phyloP scores from a whole-genome alignment of 2,329 filamentous ascomycete species.

The Ceratocystis harringtonii region DNA sequence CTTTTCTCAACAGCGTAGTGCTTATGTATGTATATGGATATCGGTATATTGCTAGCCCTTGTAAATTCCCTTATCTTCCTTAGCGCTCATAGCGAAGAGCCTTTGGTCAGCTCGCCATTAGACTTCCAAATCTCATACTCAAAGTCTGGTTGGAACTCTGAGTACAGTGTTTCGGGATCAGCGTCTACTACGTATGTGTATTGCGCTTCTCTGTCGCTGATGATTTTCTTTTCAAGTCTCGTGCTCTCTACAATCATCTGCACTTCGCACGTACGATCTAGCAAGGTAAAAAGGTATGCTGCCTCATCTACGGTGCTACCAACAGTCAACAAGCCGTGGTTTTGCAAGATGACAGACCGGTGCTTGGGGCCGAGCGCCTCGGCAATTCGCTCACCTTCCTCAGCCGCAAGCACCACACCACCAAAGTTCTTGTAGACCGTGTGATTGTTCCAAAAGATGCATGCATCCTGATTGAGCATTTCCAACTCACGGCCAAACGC shows the following conservation, averaged over 20 bases:
- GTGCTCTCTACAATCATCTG: constrained; percentile 25
- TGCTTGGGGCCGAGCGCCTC: constrained; percentile 37
- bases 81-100: not conserved
- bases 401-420: constrained; percentile 45
- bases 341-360: constrained; percentile 43
- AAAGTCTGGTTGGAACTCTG: constrained; percentile 26
- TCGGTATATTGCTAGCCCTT: not conserved
- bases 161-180: constrained; percentile 23
- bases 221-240: constrained; percentile 21
- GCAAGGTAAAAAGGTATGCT: constrained; percentile 42
- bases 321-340: constrained; percentile 50
- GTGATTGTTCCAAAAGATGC: constrained; percentile 42
- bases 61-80: not conserved
- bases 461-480: constrained; percentile 46
- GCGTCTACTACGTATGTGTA: constrained; percentile 26
- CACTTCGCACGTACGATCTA: constrained; percentile 25
- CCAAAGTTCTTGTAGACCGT: constrained; percentile 46
- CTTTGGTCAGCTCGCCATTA: constrained; percentile 19
- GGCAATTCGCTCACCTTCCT: constrained; percentile 44
- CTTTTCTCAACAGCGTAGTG: not conserved
- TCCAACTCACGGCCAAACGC: constrained; percentile 42
- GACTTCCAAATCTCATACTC: constrained; percentile 25
- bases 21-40: not conserved
- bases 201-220: constrained; percentile 28
- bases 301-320: constrained; percentile 53